These are phyloP conservation scores for Diddensiella caesifluorescens DNA, from an alignment of 805 yeast species.

Conservation along the genomic window DNA sequence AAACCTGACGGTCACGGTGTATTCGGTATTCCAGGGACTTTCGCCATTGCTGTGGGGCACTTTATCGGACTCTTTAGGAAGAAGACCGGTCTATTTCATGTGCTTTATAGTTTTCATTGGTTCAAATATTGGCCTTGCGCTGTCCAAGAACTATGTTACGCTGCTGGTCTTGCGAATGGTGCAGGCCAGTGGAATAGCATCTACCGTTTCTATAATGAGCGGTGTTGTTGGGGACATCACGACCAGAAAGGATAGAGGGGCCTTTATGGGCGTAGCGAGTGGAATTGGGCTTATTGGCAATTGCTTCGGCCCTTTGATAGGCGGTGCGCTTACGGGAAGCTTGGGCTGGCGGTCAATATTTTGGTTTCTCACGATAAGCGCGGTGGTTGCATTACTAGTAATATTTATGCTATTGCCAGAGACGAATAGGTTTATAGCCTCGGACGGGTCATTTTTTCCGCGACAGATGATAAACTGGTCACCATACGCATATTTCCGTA, in stretches of 20 bases:
- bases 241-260: conserved; percentile 61
- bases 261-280: conserved; percentile 56
- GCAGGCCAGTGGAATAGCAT: conserved; percentile 76
- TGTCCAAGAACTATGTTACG: conserved; percentile 50
- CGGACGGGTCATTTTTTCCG: conserved; percentile 66
- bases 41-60: conserved; percentile 66
- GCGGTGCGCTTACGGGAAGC: conserved; percentile 44
- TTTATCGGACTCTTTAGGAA: conserved; percentile 64
- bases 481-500: conserved; percentile 22
- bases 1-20: conserved; percentile 71
- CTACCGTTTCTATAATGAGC: conserved; percentile 62
- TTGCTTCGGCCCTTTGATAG: conserved; percentile 74
- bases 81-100: conserved; percentile 58
- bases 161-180: conserved; percentile 63
- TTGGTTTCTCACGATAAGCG: conserved; percentile 65
- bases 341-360: conserved; percentile 60
- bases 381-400: conserved; percentile 39
- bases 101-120: conserved; percentile 53
- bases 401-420: conserved; percentile 56
- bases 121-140: conserved; percentile 64
- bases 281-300: conserved; percentile 69
- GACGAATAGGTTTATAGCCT: conserved; percentile 65
- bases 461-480: conserved; percentile 22
- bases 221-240: conserved; percentile 75
- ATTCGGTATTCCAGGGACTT: conserved; percentile 69